Evolutionary conservation across 306 rosid species (phyloP), one percentile per base, ranked within the genome.

Genomic region (Vicia sativa): DNA sequence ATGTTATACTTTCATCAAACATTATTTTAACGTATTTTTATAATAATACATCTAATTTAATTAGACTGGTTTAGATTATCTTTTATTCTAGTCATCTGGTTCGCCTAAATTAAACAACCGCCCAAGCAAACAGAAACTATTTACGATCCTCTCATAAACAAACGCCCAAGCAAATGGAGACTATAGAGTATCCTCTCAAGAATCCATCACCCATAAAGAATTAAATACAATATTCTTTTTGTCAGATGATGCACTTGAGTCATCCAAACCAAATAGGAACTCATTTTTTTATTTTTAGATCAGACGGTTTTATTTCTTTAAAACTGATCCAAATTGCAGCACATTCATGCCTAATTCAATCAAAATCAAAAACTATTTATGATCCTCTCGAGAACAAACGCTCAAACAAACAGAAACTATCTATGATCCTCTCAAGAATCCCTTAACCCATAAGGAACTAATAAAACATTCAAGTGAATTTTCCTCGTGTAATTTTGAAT

Each of bases 201-300:
- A 73, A 64, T 62, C 35, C 45, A 62, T 7, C 65, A 63, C 9
- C 48, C 25, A 64, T 41, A 23, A 39, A 37, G 53, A 35, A 46
- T 54, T 0, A 48, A 48, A 28, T 16, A 26, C 39, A 19, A 19
- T 52, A 52, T 25, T 62, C 11, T 34, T 34, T 7, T 6, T 34
- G 6, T 34, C 38, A 7, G 2, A 29, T 29, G 6, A 29, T 29
- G 1, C 4, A 29, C 6, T 29, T 29, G 35, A 29, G 35, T 6
- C 6, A 29, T 29, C 35, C 35, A 29, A 29, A 29, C 35, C 35
- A 29, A 28, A 29, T 1, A 0, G 7, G 6, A 29, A 29, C 35
- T 3, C 35, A 28, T 28, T 28, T 28, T 28, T 28, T 28, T 28
- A 28, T 28, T 28, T 28, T 28, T 28, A 5, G 7, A 5, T 29